A percentile compares a stretch with the other conserved stretches of the same genome.
These are phyloP conservation scores for Ajuga chamaepitys DNA, from an alignment of 257 asterid species.

Conservation along the genomic window DNA sequence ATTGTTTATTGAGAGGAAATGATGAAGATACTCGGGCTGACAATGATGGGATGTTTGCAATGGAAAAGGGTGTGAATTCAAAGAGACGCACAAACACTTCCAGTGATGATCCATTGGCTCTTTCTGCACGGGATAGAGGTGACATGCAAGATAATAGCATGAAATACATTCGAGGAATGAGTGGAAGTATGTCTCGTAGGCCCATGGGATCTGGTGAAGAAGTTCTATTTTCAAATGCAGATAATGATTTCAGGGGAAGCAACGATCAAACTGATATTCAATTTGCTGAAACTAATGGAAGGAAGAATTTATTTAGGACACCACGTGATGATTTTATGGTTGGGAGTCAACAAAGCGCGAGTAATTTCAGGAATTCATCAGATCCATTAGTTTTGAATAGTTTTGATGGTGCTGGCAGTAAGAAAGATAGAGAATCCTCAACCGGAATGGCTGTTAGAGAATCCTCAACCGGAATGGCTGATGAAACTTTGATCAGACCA, in stretches of 20 bases:
- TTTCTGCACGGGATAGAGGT: constrained; percentile 29
- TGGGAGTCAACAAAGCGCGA: constrained; percentile 32
- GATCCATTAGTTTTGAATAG: constrained; percentile 45
- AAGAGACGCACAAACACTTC: constrained; percentile 38
- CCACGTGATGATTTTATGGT: constrained; percentile 55
- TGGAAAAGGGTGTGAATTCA: constrained; percentile 44
- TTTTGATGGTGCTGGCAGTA: constrained; percentile 29
- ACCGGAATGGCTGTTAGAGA: constrained; percentile 46
- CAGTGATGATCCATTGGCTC: constrained; percentile 45
- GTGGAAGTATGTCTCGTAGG: constrained; percentile 29
- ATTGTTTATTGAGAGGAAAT: constrained; percentile 59
- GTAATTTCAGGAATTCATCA: constrained; percentile 35
- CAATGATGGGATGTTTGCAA: constrained; percentile 40
- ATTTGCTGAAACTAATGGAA: constrained; percentile 48
- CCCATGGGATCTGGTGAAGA: constrained; percentile 46
- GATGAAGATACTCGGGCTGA: constrained; percentile 44
- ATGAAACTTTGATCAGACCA: constrained; percentile 74
- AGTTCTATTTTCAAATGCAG: constrained; percentile 30
- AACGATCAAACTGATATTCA: constrained; percentile 39
- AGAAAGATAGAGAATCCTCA: constrained; percentile 39
- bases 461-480: constrained; percentile 43
- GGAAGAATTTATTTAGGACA: constrained; percentile 38
- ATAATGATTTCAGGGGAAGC: constrained; percentile 29
- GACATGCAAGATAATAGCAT: constrained; percentile 42
- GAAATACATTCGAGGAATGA: constrained; percentile 23